These are phyloP conservation scores for Daedaleopsis nitida DNA, from an alignment of 768 basidiomycete species.

Conservation along the genomic window DNA sequence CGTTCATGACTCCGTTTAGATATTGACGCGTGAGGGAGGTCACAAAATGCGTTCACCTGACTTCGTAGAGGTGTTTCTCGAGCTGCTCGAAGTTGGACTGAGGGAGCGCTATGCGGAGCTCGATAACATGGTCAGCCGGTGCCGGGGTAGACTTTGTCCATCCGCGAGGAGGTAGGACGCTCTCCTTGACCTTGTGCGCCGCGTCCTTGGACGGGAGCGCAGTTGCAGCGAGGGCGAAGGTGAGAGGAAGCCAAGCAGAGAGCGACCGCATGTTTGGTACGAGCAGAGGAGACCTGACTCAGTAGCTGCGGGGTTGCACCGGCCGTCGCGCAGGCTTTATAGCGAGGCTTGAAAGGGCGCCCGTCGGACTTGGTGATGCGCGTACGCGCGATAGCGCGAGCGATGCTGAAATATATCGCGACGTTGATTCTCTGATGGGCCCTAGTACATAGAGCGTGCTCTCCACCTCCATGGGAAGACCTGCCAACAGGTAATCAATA, in stretches of 20 bases:
- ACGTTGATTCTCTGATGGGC: neutral
- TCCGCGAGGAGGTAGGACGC: conserved; percentile 45
- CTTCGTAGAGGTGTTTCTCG: conserved; percentile 53
- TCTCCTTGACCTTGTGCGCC: conserved; percentile 49
- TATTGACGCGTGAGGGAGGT: too few relatives aligned
- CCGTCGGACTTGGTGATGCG: neutral
- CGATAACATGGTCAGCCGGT: conserved; percentile 48
- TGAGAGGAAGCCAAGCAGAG: conserved; percentile 12
- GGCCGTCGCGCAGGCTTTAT: neutral
- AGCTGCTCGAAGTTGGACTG: conserved; percentile 54
- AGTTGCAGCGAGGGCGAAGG: conserved; percentile 8
- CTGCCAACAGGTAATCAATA: neutral
- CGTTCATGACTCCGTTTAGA: neutral
- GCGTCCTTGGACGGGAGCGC: conserved; percentile 20
- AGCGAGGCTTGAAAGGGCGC: neutral
- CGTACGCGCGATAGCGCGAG: neutral
- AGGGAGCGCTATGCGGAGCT: conserved; percentile 58
- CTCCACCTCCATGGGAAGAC: neutral
- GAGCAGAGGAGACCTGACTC: neutral
- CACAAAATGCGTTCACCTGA: conserved; percentile 35
- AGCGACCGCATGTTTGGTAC: conserved; percentile 19
- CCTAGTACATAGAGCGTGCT: neutral
- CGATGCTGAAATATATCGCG: neutral
- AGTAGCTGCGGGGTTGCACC: conserved; percentile 2
- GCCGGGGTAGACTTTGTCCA: conserved; percentile 50